Evolutionary conservation across 2,329 filamentous ascomycete species (phyloP).

Genomic region (Hypoxylon sp.): DNA sequence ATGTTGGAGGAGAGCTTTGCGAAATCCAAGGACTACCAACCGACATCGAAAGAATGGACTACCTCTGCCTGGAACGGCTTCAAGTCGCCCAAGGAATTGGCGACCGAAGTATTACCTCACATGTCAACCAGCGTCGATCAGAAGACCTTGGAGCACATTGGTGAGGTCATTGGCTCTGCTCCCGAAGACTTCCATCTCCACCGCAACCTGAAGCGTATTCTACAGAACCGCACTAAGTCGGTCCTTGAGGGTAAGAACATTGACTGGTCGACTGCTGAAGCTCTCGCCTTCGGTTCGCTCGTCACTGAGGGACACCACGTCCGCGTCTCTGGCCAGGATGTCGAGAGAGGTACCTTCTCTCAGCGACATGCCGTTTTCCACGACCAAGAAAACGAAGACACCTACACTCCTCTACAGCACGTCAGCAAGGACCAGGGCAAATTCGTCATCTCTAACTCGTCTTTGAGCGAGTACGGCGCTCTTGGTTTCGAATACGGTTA

Average conservation of each 20-base stretch:
- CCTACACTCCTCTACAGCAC: constrained; percentile 92
- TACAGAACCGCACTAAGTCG: constrained; percentile 89
- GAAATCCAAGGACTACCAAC: constrained; percentile 97
- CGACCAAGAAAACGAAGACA: constrained; percentile 94
- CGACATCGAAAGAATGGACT: constrained; percentile 97
- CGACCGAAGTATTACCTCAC: constrained; percentile 93
- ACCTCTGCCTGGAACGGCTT: constrained; percentile 99
- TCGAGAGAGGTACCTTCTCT: constrained; percentile 99
- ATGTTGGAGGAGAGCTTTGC: constrained; percentile 99
- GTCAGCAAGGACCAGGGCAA: constrained; percentile 92
- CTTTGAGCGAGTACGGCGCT: constrained; percentile 77
- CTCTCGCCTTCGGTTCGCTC: constrained; percentile 92
- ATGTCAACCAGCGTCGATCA: constrained; percentile 84
- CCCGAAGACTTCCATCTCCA: constrained; percentile 92
- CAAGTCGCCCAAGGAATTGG: constrained; percentile 98
- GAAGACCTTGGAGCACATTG: constrained; percentile 84
- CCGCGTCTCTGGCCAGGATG: constrained; percentile 97
- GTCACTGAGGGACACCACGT: constrained; percentile 96
- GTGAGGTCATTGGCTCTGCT: constrained; percentile 80
- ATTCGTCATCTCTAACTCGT: constrained; percentile 98
- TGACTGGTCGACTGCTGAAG: constrained; percentile 97
- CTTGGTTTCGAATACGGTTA: constrained; percentile 99
- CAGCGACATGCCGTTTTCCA: constrained; percentile 98
- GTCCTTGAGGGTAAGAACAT: constrained; percentile 94
- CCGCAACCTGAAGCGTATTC: constrained; percentile 97